phyloP scores from a whole-genome alignment of 768 basidiomycete species.

The Boletus sensibilis region DNA sequence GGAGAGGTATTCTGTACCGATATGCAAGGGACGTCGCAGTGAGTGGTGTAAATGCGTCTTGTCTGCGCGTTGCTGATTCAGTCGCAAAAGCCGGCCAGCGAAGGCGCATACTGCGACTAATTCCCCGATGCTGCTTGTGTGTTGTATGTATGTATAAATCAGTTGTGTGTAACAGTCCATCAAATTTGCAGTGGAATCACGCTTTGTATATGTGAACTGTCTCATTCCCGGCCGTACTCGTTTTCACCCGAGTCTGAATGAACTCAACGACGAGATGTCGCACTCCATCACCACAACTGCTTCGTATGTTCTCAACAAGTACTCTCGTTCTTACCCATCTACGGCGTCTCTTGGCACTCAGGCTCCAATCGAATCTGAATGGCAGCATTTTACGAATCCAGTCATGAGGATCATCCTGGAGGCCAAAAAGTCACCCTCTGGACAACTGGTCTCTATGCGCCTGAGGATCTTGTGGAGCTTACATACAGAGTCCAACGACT shows the following conservation, averaged over 20 bases:
- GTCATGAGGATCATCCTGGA: constrained; percentile 62
- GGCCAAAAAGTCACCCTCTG: constrained; percentile 47
- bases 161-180: constrained; percentile 5
- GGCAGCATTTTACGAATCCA: constrained; percentile 80
- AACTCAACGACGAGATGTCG: constrained; percentile 19
- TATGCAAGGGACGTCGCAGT: constrained; percentile 88
- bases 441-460: constrained; percentile 60
- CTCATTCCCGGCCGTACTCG: not conserved
- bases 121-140: not conserved
- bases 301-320: constrained; percentile 58
- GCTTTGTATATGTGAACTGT: not conserved
- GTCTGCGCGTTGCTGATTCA: constrained; percentile 3
- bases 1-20: constrained; percentile 70
- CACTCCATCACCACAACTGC: constrained; percentile 53
- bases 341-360: constrained; percentile 12
- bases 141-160: constrained; percentile 1
- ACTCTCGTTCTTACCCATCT: constrained; percentile 62
- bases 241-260: not conserved
- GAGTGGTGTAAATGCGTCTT: constrained; percentile 36
- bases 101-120: constrained; percentile 83
- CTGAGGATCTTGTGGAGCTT: constrained; percentile 67
- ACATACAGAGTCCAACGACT: constrained; percentile 37
- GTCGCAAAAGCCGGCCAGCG: constrained; percentile 63
- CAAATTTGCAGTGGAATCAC: not conserved
- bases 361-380: constrained; percentile 45